These are phyloP conservation scores for Pseudocercospora fijiensis DNA, from an alignment of 2,329 filamentous ascomycete genomes.

Conservation along the genomic window DNA sequence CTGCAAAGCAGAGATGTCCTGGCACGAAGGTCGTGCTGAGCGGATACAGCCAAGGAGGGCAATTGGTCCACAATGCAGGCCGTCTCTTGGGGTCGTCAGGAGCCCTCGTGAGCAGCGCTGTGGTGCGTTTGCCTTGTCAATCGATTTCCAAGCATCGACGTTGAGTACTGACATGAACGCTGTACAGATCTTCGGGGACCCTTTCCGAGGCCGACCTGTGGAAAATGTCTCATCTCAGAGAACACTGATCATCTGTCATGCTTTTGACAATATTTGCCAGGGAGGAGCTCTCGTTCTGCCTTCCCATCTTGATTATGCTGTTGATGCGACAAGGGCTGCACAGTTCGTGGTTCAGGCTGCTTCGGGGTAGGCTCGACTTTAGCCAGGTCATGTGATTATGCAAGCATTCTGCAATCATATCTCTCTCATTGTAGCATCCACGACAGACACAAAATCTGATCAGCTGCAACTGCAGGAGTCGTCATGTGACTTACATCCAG, in stretches of 20 bases:
- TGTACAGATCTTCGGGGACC: constrained; percentile 40
- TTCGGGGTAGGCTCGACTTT: not conserved
- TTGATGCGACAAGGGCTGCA: constrained; percentile 37
- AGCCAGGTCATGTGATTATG: too few relatives aligned
- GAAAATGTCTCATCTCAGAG: constrained; percentile 36
- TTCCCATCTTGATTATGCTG: constrained; percentile 40
- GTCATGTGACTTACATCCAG: not conserved
- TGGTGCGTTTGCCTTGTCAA: constrained; percentile 15
- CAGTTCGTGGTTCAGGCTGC: constrained; percentile 31
- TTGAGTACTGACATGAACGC: constrained; percentile 15
- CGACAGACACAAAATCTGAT: not conserved
- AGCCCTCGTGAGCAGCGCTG: constrained; percentile 20
- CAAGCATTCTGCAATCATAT: not conserved
- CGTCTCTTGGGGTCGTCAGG: constrained; percentile 7
- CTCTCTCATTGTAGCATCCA: not conserved
- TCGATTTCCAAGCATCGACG: not conserved
- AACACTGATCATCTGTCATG: constrained; percentile 39
- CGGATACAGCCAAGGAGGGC: constrained; percentile 29
- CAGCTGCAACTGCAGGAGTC: not conserved
- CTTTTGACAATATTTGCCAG: constrained; percentile 39
- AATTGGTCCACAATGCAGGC: constrained; percentile 25
- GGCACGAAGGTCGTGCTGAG: constrained; percentile 28
- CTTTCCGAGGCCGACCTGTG: constrained; percentile 38
- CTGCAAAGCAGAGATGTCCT: constrained; percentile 23
- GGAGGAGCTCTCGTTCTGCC: constrained; percentile 35